Percentiles rank a stretch among this genome's conserved stretches.
Evolutionary conservation across 352 stramenopile species (phyloP).

Genomic region (Globisporangium paddicum): DNA sequence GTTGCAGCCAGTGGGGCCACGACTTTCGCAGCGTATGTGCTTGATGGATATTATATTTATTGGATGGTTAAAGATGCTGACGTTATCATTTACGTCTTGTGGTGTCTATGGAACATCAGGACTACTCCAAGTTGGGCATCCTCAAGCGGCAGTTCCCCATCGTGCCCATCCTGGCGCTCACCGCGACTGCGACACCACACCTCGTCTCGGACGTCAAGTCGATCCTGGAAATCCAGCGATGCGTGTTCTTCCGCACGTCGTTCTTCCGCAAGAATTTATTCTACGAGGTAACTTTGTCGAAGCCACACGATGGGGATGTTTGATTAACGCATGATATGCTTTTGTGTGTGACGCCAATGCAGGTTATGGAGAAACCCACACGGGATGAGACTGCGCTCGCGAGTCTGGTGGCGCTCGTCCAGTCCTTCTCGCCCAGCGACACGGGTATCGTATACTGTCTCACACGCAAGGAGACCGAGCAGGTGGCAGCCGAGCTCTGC

Average conservation of each 20-base stretch:
- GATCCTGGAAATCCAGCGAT: slow-evolving; percentile 70
- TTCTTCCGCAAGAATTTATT: slow-evolving; percentile 90
- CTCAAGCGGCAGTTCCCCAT: slow-evolving; percentile 87
- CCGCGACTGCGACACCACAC: slow-evolving; percentile 75
- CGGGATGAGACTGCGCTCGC: slow-evolving; percentile 45
- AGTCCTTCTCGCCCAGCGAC: slow-evolving; percentile 40
- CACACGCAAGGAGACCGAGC: slow-evolving; percentile 89
- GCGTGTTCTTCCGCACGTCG: slow-evolving; percentile 85
- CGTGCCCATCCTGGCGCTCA: slow-evolving; percentile 90
- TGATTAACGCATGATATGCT: neutral
- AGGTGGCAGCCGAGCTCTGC: slow-evolving; percentile 74
- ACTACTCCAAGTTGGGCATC: slow-evolving; percentile 92
- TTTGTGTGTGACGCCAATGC: neutral
- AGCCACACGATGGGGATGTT: neutral
- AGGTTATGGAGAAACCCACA: slow-evolving; percentile 45
- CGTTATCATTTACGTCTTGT: neutral
- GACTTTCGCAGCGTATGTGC: slow-evolving; percentile 65
- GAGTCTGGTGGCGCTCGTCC: slow-evolving; percentile 75
- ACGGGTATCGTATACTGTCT: slow-evolving; percentile 93
- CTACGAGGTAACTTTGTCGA: slow-evolving; percentile 74
- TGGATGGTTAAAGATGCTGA: too few species aligned
- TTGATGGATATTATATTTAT: too few species aligned
- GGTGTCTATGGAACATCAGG: slow-evolving; percentile 20
- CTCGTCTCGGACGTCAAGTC: slow-evolving; percentile 71
- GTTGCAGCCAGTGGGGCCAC: slow-evolving; percentile 80